These are phyloP conservation scores for sunflower (Helianthus annuus) DNA, from an alignment of 129 eudicot species.

Conservation along the genomic window DNA sequence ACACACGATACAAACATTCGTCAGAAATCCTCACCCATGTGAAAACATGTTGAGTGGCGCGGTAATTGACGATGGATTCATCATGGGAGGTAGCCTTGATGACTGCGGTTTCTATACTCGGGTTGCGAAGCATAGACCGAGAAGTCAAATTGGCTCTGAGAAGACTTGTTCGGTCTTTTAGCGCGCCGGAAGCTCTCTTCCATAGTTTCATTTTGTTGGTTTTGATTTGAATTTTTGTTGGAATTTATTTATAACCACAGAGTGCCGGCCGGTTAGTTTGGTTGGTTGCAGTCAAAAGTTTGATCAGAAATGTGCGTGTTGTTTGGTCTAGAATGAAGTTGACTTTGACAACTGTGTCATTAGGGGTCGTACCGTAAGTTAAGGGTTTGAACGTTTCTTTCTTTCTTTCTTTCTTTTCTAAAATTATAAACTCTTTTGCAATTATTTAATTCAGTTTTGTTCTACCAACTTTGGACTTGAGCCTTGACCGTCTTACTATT, in stretches of 20 bases:
- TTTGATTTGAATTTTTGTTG: slow-evolving; percentile 2
- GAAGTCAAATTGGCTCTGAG: slow-evolving; percentile 44
- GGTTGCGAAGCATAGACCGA: slow-evolving; percentile 51
- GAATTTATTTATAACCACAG: slow-evolving; percentile 17
- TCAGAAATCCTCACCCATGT: slow-evolving; percentile 59
- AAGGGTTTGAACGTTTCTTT: slow-evolving; percentile 26
- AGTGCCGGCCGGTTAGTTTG: slow-evolving; percentile 33
- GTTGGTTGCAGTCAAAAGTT: slow-evolving; percentile 17
- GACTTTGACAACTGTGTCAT: slow-evolving; percentile 32
- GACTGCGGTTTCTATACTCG: slow-evolving; percentile 52
- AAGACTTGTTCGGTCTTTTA: slow-evolving; percentile 69
- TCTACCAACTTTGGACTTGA: background rate
- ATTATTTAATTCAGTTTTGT: background rate
- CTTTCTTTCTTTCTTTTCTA: background rate
- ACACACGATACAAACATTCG: slow-evolving; percentile 39
- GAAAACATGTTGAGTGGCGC: slow-evolving; percentile 45
- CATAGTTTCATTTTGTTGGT: slow-evolving; percentile 55
- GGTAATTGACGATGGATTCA: slow-evolving; percentile 41
- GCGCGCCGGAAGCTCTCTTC: slow-evolving; percentile 55
- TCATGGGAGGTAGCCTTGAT: slow-evolving; percentile 77
- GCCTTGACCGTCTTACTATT: slow-evolving; percentile 5
- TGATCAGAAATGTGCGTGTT: slow-evolving; percentile 27
- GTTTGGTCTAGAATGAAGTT: slow-evolving; percentile 25
- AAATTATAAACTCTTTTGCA: background rate
- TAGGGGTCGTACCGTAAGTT: slow-evolving; percentile 24